Base-by-base conservation (phyloP, 441 rosid species). In the Croton setiger region DNA sequence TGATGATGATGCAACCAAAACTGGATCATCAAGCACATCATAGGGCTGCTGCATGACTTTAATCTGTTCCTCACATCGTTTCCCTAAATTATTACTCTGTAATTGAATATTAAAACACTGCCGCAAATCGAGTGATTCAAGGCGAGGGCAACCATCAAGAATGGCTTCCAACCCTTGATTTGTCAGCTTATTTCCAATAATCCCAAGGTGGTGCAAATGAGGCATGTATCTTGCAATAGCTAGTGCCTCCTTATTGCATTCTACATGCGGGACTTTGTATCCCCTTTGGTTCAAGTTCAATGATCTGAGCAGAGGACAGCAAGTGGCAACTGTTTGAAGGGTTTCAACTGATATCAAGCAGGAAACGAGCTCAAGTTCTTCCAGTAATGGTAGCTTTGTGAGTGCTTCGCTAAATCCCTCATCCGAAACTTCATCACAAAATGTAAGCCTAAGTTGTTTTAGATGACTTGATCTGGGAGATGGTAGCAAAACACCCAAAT, bases 171-270 rank as follows among this genome's bases (percentile, higher is more conserved):
- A 69, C 6, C 96, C 96, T 2, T 27, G 47, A 54, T 89, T 73
- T 36, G 91, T 76, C 69, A 91, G 45, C 66, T 70, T 64, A 57
- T 85, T 91, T 18, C 91, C 91, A 11, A 81, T 75, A 44, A 92
- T 73, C 80, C 86, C 87, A 31, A 92, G 94, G 65, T 73, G 75
- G 17, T 41, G 75, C 35, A 89, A 65, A 49, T 60, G 66, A 6
- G 70, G 89, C 93, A 91, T 86, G 49, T 67, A 74, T 78, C 78
- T 74, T 4, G 86, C 93, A 57, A 91, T 84, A 43, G 85, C 86
- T 35, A 77, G 33, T 15, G 93, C 96, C 12, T 82, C 89, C 1
- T 71, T 85, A 18, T 91, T 84, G 56, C 64, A 59, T 67, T 68
- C 31, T 27, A 27, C 54, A 60, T 17, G 44, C 8, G 74, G 82